Percentiles rank a stretch among this genome's conserved stretches.
Evolutionary conservation across 805 yeast genomes (phyloP).

Genomic region (Candida dajiaensis): DNA sequence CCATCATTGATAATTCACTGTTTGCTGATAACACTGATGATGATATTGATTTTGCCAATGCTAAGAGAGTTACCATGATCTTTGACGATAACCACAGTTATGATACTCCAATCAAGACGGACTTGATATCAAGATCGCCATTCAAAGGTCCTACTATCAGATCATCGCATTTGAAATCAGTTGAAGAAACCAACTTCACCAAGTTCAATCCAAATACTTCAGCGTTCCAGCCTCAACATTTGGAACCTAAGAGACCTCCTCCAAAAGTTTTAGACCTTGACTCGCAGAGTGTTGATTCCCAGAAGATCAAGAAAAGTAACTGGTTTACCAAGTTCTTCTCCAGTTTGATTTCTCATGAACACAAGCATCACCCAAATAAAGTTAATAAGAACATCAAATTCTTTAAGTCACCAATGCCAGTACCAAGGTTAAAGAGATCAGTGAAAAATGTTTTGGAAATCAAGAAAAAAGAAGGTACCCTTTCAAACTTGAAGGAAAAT

Average conservation of each 20-base stretch:
- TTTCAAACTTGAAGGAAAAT: conserved; percentile 38
- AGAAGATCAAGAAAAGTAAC: conserved; percentile 23
- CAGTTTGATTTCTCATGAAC: conserved; percentile 17
- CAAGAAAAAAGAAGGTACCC: conserved; percentile 45
- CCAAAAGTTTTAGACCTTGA: conserved; percentile 18
- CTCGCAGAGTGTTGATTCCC: conserved; percentile 10
- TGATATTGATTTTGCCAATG: conserved; percentile 16
- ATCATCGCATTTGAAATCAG: conserved; percentile 19
- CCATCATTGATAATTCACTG: conserved; percentile 18
- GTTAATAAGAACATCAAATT: conserved; percentile 6
- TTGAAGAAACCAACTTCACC: conserved; percentile 16
- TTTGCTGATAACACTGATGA: conserved; percentile 23
- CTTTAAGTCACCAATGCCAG: conserved; percentile 13
- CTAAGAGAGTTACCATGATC: conserved; percentile 23
- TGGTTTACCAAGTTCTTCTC: conserved; percentile 35
- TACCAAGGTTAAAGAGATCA: conserved; percentile 18
- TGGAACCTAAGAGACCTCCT: conserved; percentile 16
- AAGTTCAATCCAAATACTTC: conserved; percentile 16
- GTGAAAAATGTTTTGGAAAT: conserved; percentile 36
- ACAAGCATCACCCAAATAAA: conserved; percentile 11
- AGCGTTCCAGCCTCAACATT: conserved; percentile 2
- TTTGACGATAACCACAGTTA: conserved; percentile 18
- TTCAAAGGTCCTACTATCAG: conserved; percentile 7
- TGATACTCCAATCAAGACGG: conserved; percentile 1
- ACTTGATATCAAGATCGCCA: background rate